These are phyloP conservation scores for Incumbomyces lentus DNA, from an alignment of 2,329 filamentous ascomycete species.

Conservation along the genomic window DNA sequence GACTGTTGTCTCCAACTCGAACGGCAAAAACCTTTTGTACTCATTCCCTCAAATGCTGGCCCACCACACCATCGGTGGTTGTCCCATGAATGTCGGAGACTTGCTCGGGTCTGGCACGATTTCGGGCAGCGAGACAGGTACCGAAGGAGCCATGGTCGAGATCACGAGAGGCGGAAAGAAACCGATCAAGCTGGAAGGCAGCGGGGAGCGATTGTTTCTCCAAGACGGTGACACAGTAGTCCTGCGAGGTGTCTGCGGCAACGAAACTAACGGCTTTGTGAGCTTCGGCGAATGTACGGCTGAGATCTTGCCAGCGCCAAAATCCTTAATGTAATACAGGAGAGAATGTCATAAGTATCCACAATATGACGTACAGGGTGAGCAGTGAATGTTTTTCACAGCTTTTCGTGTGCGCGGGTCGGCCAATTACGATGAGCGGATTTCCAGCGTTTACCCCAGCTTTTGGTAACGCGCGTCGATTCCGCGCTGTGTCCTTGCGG, in stretches of 20 bases:
- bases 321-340: conserved; percentile 1
- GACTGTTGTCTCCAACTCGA: conserved; percentile 51
- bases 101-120: conserved; percentile 72
- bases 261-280: conserved; percentile 53
- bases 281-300: conserved; percentile 68
- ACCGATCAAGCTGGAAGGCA: conserved; percentile 50
- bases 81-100: conserved; percentile 63
- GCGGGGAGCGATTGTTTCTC: conserved; percentile 60
- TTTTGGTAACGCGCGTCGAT: background rate
- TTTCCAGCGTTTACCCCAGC: background rate
- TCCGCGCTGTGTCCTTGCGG: background rate
- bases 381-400: too few relatives aligned
- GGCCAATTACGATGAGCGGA: background rate
- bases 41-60: conserved; percentile 76
- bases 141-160: conserved; percentile 62
- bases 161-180: conserved; percentile 60
- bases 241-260: conserved; percentile 55
- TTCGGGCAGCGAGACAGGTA: conserved; percentile 48
- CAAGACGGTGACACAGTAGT: conserved; percentile 63
- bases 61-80: conserved; percentile 68
- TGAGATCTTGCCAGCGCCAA: conserved; percentile 43
- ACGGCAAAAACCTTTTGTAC: conserved; percentile 61
- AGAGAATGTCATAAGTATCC: too few relatives aligned
- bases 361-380: too few relatives aligned
- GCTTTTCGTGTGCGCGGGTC: too few relatives aligned